These are phyloP conservation scores for Austroboletus rostrupii DNA, from an alignment of 1,284 basidiomycete genomes.

Conservation along the genomic window DNA sequence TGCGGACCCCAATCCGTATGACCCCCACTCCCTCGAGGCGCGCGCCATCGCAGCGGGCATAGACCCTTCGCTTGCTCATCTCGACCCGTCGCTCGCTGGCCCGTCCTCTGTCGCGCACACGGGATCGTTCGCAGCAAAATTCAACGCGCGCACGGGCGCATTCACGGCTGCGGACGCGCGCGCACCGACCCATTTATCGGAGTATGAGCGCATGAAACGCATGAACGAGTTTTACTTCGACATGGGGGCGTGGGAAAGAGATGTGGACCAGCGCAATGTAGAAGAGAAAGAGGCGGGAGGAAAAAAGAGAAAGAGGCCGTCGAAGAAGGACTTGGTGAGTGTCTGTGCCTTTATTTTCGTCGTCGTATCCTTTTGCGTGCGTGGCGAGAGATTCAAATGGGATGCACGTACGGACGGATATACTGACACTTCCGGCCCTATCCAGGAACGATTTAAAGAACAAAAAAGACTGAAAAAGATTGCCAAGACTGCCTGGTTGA, in stretches of 20 bases:
- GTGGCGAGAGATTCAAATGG: conserved; percentile 19
- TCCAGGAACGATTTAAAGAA: conserved; percentile 82
- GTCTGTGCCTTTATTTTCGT: conserved; percentile 1
- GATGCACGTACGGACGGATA: conserved; percentile 19
- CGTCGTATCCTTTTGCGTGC: conserved; percentile 16
- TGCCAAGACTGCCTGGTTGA: conserved; percentile 85
- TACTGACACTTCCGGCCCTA: conserved; percentile 19
- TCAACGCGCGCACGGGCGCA: conserved; percentile 81
- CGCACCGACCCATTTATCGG: conserved; percentile 73
- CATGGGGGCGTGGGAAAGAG: conserved; percentile 74
- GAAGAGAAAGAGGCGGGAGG: conserved; percentile 53
- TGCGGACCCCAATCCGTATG: conserved; percentile 19
- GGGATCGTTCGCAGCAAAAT: conserved; percentile 63
- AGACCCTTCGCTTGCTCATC: conserved; percentile 78
- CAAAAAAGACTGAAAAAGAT: conserved; percentile 82
- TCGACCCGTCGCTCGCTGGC: conserved; percentile 65
- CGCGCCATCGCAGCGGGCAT: conserved; percentile 75
- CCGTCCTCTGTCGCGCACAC: conserved; percentile 39
- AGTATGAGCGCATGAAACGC: conserved; percentile 78
- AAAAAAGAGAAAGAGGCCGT: conserved; percentile 71
- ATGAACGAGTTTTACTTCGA: conserved; percentile 91
- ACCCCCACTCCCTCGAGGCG: conserved; percentile 47
- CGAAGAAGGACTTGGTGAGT: conserved; percentile 82
- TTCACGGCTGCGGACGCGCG: conserved; percentile 67
- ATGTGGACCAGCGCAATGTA: conserved; percentile 57